phyloP scores from a whole-genome alignment of 208 protist species.

The Acanthamoeba healyi region DNA sequence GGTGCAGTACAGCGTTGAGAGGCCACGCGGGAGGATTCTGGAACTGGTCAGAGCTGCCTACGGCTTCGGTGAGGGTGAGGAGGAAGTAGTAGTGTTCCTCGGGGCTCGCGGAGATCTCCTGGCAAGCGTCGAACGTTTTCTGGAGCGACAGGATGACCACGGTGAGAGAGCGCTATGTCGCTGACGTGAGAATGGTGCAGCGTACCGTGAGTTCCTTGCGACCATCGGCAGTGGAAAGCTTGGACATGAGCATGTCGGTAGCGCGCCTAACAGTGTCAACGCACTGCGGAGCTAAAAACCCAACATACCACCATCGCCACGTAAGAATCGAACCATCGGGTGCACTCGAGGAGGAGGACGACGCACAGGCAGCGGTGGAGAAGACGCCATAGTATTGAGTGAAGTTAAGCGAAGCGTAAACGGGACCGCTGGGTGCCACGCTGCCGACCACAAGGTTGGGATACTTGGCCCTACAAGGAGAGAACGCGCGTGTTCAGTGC shows the following conservation, averaged over 20 bases:
- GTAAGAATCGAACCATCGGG: too few species aligned
- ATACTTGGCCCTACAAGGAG: conserved; percentile 34
- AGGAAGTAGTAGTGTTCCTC: conserved; percentile 62
- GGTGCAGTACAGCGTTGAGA: neutral
- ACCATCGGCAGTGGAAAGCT: neutral
- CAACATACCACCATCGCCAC: too few species aligned
- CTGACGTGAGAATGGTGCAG: too few species aligned
- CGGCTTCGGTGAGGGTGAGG: conserved; percentile 42
- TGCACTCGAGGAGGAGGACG: neutral
- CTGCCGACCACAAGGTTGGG: conserved; percentile 58
- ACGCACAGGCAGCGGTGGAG: conserved; percentile 33
- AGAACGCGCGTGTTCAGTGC: neutral
- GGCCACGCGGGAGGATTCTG: conserved; percentile 66
- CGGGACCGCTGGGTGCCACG: conserved; percentile 44
- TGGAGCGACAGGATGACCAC: too few species aligned
- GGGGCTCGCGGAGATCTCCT: conserved; percentile 46
- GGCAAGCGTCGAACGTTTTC: conserved; percentile 34
- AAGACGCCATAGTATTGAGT: conserved; percentile 66
- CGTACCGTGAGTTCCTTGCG: neutral
- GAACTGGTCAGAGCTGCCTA: conserved; percentile 66
- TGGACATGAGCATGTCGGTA: conserved; percentile 4
- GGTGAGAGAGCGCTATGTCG: too few species aligned
- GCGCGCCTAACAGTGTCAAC: neutral
- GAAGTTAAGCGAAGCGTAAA: conserved; percentile 56
- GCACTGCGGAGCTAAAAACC: conserved; percentile 28